Conservation (phyloP, 306 rosid genomes). For the Casuarina glauca region DNA sequence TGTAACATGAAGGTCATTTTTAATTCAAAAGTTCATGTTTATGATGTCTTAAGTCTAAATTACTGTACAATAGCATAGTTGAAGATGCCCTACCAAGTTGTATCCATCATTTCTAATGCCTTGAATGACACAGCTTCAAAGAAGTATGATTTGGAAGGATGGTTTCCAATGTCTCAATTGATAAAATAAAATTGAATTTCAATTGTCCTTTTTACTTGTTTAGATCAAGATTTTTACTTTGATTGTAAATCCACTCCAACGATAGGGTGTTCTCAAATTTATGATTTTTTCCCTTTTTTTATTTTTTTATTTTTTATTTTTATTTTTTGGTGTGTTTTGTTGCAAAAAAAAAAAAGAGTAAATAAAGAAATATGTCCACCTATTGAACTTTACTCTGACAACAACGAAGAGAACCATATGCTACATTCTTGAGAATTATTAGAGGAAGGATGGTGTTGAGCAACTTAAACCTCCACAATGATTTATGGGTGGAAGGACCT, state of each 20-base stretch:
- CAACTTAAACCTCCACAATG: constrained; percentile 67
- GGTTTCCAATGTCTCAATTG: constrained; percentile 87
- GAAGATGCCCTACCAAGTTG: constrained; percentile 82
- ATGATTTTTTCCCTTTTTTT: constrained; percentile 11
- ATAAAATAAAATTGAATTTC: no score
- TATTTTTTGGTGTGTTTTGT: constrained; percentile 11
- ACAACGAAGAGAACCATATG: constrained; percentile 95
- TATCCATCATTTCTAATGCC: constrained; percentile 90
- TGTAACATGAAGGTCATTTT: background rate
- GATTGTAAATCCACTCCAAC: background rate
- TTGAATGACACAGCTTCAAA: constrained; percentile 97
- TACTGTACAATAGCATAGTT: constrained; percentile 43
- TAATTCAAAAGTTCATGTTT: background rate
- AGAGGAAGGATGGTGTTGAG: constrained; percentile 86
- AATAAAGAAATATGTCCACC: constrained; percentile 74
- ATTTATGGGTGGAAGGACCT: constrained; percentile 75
- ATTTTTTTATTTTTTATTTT: background rate
- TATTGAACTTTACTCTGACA: constrained; percentile 92
- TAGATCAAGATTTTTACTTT: background rate
- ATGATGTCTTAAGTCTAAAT: background rate
- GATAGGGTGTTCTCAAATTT: constrained; percentile 7
- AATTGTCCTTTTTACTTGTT: background rate
- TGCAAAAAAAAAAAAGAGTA: constrained; percentile 72
- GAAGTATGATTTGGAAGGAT: constrained; percentile 91
- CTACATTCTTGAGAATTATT: constrained; percentile 92